Conservation (phyloP, 202 grass and related monocot genomes). For the Setaria viridis region DNA sequence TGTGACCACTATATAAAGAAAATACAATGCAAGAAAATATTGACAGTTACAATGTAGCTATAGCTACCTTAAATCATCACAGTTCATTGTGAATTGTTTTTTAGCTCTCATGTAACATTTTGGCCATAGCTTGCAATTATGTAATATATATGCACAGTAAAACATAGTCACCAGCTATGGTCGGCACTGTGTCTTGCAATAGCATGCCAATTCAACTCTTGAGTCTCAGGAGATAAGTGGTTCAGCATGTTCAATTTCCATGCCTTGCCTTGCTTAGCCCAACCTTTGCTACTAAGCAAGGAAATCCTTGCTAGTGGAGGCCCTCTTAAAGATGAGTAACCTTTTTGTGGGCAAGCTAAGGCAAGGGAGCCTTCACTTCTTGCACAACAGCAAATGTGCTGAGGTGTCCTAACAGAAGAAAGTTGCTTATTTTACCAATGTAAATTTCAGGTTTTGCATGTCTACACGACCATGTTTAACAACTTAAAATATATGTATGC, state of each 20-base stretch:
- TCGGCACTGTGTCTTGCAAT: background rate
- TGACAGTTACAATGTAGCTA: conserved; percentile 25
- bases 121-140: background rate
- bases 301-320: background rate
- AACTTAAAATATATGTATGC: conserved; percentile 27
- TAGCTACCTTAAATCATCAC: conserved; percentile 13
- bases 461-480: conserved; percentile 4
- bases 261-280: background rate
- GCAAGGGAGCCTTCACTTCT: background rate
- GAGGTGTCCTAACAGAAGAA: conserved; percentile 19
- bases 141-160: too few relatives aligned
- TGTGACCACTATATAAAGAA: conserved; percentile 27
- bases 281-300: background rate
- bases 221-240: conserved; percentile 26
- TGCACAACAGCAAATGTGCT: background rate
- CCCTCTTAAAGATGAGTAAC: background rate
- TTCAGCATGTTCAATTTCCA: background rate
- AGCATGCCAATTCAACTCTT: background rate
- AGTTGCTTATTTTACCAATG: conserved; percentile 29
- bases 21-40: background rate
- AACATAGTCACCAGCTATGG: background rate
- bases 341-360: background rate
- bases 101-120: conserved; percentile 25
- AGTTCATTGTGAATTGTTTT: conserved; percentile 9
- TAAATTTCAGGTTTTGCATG: conserved; percentile 36